Percentiles rank a stretch among this genome's conserved stretches.
These are phyloP conservation scores for Phytopythium vexans DNA, from an alignment of 352 stramenopile species.

Conservation along the genomic window DNA sequence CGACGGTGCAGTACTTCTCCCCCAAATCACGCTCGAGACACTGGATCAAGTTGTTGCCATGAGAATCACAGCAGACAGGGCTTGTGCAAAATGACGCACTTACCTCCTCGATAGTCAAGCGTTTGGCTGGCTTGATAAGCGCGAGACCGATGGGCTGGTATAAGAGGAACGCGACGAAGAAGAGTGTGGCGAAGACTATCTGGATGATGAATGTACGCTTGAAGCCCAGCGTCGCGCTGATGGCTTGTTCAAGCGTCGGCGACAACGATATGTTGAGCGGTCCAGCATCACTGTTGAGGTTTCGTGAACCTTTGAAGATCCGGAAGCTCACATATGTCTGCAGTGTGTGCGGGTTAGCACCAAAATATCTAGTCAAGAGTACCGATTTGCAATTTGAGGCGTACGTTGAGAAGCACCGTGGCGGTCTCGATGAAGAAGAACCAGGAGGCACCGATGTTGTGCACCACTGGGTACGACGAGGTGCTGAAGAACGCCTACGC, in stretches of 20 bases:
- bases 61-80: background rate
- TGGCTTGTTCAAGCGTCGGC: slow-evolving; percentile 5
- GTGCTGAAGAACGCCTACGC: slow-evolving; percentile 60
- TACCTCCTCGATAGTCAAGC: slow-evolving; percentile 42
- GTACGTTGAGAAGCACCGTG: slow-evolving; percentile 58
- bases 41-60: background rate
- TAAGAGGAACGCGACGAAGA: slow-evolving; percentile 60
- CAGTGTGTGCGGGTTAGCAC: too few relatives aligned
- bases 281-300: slow-evolving; percentile 6
- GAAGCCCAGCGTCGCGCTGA: slow-evolving; percentile 12
- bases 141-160: slow-evolving; percentile 57
- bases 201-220: slow-evolving; percentile 25
- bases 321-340: slow-evolving; percentile 32
- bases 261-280: slow-evolving; percentile 5
- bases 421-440: slow-evolving; percentile 68
- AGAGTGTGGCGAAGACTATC: slow-evolving; percentile 24
- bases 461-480: slow-evolving; percentile 42
- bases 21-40: slow-evolving; percentile 28
- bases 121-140: slow-evolving; percentile 32
- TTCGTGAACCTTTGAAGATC: slow-evolving; percentile 15
- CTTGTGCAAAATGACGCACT: too few relatives aligned
- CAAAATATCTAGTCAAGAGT: background rate
- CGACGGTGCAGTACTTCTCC: slow-evolving; percentile 28
- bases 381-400: background rate
- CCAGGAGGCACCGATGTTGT: slow-evolving; percentile 61